Percentiles rank a stretch among this genome's conserved stretches.
Evolutionary conservation across 371 early-diverging fungal genomes (phyloP).

Genomic region (Circinella minor): DNA sequence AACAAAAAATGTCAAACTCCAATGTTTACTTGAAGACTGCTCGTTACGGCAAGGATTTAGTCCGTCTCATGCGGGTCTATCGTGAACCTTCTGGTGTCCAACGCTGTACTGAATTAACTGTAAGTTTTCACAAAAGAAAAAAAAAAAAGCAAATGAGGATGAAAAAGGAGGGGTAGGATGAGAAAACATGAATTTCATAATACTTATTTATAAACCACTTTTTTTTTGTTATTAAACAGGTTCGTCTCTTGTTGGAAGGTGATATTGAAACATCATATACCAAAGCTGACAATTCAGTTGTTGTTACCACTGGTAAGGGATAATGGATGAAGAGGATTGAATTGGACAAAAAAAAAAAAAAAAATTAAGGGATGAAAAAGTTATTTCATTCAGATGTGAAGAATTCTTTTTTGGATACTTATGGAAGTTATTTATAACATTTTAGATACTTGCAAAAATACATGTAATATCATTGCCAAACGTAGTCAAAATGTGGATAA

Average conservation of each 20-base stretch:
- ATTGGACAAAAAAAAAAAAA: background rate
- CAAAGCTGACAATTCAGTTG: slow-evolving; percentile 76
- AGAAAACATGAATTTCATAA: no score
- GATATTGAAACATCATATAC: slow-evolving; percentile 81
- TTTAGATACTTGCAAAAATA: slow-evolving; percentile 84
- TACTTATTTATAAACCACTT: no score
- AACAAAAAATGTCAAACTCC: slow-evolving; percentile 12
- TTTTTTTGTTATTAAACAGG: slow-evolving; percentile 19
- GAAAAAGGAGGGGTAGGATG: background rate
- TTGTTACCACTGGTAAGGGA: slow-evolving; percentile 52
- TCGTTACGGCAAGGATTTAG: slow-evolving; percentile 80
- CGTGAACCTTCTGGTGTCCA: slow-evolving; percentile 61
- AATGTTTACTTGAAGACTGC: slow-evolving; percentile 63
- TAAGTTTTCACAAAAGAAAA: slow-evolving; percentile 22
- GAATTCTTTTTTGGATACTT: background rate
- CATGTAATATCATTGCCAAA: slow-evolving; percentile 80
- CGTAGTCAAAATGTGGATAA: slow-evolving; percentile 69
- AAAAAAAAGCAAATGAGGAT: background rate
- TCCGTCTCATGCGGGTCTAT: slow-evolving; percentile 80
- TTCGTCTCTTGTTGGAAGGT: slow-evolving; percentile 76
- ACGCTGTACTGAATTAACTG: slow-evolving; percentile 79
- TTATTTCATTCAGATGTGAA: no score
- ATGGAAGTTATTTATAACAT: background rate
- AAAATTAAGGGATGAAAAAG: no score
- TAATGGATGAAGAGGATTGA: no score